Percentiles rank a stretch among this genome's conserved stretches.
These are phyloP conservation scores for Cichorium intybus DNA, from an alignment of 140 eudicot species.

Conservation along the genomic window DNA sequence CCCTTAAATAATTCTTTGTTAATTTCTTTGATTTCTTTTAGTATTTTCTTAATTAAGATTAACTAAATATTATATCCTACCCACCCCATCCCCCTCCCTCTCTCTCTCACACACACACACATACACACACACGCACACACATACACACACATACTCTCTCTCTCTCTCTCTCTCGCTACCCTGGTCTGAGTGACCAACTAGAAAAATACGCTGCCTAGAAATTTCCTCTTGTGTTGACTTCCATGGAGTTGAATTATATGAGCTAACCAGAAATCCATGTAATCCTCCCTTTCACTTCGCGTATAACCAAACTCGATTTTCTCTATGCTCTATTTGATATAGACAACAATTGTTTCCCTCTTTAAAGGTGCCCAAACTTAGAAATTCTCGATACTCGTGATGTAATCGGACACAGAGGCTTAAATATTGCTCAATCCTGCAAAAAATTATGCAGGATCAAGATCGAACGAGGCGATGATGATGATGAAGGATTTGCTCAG, in stretches of 20 bases:
- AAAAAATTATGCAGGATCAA: slow-evolving; percentile 47
- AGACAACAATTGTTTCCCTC: slow-evolving; percentile 48
- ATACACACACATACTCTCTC: no score
- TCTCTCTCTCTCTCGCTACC: no score
- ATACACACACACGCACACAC: no score
- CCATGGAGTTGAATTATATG: slow-evolving; percentile 46
- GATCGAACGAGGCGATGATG: slow-evolving; percentile 61
- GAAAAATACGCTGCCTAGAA: slow-evolving; percentile 39
- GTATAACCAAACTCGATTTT: slow-evolving; percentile 50
- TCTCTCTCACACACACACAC: no score
- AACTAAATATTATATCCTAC: no score
- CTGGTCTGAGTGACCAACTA: slow-evolving; percentile 30
- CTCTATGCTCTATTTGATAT: slow-evolving; percentile 50
- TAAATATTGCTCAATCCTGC: slow-evolving; percentile 46
- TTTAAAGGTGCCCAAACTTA: slow-evolving; percentile 54
- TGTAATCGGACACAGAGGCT: slow-evolving; percentile 57
- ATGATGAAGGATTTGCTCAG: slow-evolving; percentile 52
- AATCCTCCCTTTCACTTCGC: slow-evolving; percentile 39
- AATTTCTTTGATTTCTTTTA: no score
- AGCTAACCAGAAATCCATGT: slow-evolving; percentile 37
- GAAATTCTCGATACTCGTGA: slow-evolving; percentile 54
- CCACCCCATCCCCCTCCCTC: no score
- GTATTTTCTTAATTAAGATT: no score
- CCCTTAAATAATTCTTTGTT: no score
- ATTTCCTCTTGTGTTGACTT: slow-evolving; percentile 37